These are phyloP conservation scores for Barnettozyma californica DNA, from an alignment of 805 yeast genomes.

Conservation along the genomic window DNA sequence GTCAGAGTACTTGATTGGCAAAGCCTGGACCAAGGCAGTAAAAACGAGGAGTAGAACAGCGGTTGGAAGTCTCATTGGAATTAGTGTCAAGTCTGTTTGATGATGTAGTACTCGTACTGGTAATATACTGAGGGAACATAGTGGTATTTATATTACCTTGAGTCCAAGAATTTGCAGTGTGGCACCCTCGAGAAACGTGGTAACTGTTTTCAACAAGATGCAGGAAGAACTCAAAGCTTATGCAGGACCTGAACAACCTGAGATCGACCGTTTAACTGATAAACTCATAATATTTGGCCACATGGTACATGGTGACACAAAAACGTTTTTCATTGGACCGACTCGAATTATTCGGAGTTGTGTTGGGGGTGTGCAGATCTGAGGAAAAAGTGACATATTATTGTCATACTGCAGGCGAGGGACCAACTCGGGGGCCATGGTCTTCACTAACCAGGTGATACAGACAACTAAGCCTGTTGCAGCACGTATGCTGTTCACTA, in stretches of 20 bases:
- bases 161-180: not conserved
- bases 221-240: not conserved
- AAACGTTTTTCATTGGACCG: not conserved
- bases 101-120: not conserved
- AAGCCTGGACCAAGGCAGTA: constrained; percentile 20
- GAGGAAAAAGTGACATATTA: not conserved
- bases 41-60: constrained; percentile 18
- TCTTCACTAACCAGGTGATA: too few relatives aligned
- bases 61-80: constrained; percentile 21
- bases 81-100: not conserved
- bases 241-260: not conserved
- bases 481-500: not conserved
- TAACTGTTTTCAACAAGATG: not conserved
- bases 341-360: not conserved
- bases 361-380: not conserved
- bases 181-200: not conserved
- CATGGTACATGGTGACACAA: not conserved
- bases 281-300: not conserved
- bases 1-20: constrained; percentile 22
- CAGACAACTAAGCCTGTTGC: too few relatives aligned
- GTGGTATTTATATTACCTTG: not conserved
- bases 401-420: too few relatives aligned
- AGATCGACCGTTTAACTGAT: not conserved
- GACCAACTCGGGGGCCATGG: too few relatives aligned
- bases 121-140: not conserved